phyloP scores from a whole-genome alignment of 2,329 filamentous ascomycete genomes.

The Tolypocladium sp. region DNA sequence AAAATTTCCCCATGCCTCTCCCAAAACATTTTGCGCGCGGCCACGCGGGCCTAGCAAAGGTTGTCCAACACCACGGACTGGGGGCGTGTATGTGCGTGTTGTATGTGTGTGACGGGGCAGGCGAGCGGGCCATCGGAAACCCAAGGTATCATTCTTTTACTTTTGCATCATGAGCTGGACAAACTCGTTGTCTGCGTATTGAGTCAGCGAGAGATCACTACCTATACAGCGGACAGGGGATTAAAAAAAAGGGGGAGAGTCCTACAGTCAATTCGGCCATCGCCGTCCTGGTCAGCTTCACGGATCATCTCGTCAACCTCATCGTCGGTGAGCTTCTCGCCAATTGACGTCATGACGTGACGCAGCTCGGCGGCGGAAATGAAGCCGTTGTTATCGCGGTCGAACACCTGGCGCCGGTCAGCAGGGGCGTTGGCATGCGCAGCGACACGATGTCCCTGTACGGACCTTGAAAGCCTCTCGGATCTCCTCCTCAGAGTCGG shows the following conservation, averaged over 20 bases:
- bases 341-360: slow-evolving; percentile 87
- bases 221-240: neutral
- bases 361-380: slow-evolving; percentile 82
- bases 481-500: slow-evolving; percentile 85
- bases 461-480: slow-evolving; percentile 77
- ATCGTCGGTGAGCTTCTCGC: slow-evolving; percentile 83
- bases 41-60: neutral
- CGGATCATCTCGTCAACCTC: slow-evolving; percentile 92
- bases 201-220: slow-evolving; percentile 8
- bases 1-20: slow-evolving; percentile 6
- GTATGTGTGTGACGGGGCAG: neutral
- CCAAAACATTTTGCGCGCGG: slow-evolving; percentile 2
- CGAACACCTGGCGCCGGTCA: slow-evolving; percentile 51
- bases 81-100: neutral
- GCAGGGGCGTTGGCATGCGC: neutral
- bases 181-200: slow-evolving; percentile 69
- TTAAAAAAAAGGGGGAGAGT: slow-evolving; percentile 5
- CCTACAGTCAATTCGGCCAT: slow-evolving; percentile 82
- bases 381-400: slow-evolving; percentile 86
- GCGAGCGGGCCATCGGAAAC: neutral
- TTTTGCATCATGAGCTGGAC: slow-evolving; percentile 96
- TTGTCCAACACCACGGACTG: neutral
- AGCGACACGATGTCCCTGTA: neutral
- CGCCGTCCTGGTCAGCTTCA: slow-evolving; percentile 82
- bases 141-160: slow-evolving; percentile 35